Evolutionary conservation across 2,329 filamentous ascomycete genomes (phyloP).

Genomic region (Tolypocladium nubicola): DNA sequence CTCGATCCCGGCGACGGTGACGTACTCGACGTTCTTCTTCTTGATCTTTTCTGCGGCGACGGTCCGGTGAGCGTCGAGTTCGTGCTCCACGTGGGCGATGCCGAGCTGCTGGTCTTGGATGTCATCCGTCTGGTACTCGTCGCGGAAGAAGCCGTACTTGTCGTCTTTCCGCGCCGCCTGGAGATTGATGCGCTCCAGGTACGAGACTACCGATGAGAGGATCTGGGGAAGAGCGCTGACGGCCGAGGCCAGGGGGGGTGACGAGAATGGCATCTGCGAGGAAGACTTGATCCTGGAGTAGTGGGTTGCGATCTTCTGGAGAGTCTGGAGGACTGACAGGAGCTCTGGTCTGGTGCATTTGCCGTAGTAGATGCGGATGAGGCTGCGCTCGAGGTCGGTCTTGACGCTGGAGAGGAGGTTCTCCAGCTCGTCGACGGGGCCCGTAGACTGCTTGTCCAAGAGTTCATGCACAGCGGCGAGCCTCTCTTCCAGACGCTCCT

Average conservation of each 20-base stretch:
- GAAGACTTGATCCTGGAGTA: slow-evolving; percentile 58
- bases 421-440: slow-evolving; percentile 63
- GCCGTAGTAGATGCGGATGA: slow-evolving; percentile 95
- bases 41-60: slow-evolving; percentile 63
- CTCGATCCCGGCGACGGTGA: slow-evolving; percentile 81
- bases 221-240: slow-evolving; percentile 70
- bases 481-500: slow-evolving; percentile 62
- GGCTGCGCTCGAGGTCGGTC: slow-evolving; percentile 79
- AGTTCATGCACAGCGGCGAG: slow-evolving; percentile 82
- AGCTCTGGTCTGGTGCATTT: slow-evolving; percentile 89
- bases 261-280: slow-evolving; percentile 61
- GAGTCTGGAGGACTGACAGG: slow-evolving; percentile 69
- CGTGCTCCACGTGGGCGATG: slow-evolving; percentile 85
- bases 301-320: slow-evolving; percentile 71
- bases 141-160: slow-evolving; percentile 88
- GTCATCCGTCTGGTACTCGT: slow-evolving; percentile 76
- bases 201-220: slow-evolving; percentile 57
- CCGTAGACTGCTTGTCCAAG: slow-evolving; percentile 53
- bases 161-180: slow-evolving; percentile 77
- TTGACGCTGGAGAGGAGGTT: slow-evolving; percentile 60
- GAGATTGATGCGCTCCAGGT: slow-evolving; percentile 76
- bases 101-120: slow-evolving; percentile 83
- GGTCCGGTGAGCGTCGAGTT: slow-evolving; percentile 66
- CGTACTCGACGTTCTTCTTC: slow-evolving; percentile 62
- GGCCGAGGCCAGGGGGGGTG: slow-evolving; percentile 57